A percentile compares a stretch with the other conserved stretches of the same genome.
These are phyloP conservation scores for Arxiozyma heterogenica DNA, from an alignment of 1,139 yeast genomes.

Conservation along the genomic window DNA sequence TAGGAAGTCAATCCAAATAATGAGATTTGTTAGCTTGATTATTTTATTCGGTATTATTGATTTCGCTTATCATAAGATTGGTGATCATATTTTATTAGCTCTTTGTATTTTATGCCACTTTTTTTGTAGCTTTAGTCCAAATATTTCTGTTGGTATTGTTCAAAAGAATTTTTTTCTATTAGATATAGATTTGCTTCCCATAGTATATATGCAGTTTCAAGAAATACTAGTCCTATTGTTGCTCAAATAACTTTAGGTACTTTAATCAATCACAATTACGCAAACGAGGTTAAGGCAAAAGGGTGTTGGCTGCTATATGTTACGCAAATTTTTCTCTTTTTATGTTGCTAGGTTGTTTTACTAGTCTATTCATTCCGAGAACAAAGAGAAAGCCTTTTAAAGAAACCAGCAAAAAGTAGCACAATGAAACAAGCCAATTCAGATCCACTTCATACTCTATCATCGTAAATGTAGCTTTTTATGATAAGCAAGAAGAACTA, in stretches of 20 bases:
- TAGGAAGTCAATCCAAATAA: conserved; percentile 70
- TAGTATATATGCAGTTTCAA: conserved; percentile 92
- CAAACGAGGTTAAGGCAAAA: conserved; percentile 36
- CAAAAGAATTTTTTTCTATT: conserved; percentile 96
- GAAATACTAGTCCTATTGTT: conserved; percentile 94
- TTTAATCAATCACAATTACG: conserved; percentile 67
- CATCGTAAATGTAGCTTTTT: not conserved
- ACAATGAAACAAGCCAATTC: conserved; percentile 51
- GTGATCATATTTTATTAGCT: conserved; percentile 59
- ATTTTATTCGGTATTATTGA: conserved; percentile 55
- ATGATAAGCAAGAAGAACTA: not conserved
- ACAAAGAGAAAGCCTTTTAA: conserved; percentile 84
- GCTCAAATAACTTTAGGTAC: conserved; percentile 91
- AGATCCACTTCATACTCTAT: not conserved
- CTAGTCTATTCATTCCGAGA: conserved; percentile 69
- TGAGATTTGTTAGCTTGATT: conserved; percentile 64
- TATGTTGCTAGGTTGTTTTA: conserved; percentile 68
- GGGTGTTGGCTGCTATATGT: conserved; percentile 85
- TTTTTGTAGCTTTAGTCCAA: conserved; percentile 89
- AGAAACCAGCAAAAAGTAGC: conserved; percentile 66
- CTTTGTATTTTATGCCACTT: conserved; percentile 70
- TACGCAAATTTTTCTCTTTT: conserved; percentile 87
- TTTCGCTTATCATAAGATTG: conserved; percentile 63
- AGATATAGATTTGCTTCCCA: conserved; percentile 97
- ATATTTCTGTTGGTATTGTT: conserved; percentile 86